Evolutionary conservation across 2,329 filamentous ascomycete species (phyloP).

Genomic region (Coniochaeta sp.): DNA sequence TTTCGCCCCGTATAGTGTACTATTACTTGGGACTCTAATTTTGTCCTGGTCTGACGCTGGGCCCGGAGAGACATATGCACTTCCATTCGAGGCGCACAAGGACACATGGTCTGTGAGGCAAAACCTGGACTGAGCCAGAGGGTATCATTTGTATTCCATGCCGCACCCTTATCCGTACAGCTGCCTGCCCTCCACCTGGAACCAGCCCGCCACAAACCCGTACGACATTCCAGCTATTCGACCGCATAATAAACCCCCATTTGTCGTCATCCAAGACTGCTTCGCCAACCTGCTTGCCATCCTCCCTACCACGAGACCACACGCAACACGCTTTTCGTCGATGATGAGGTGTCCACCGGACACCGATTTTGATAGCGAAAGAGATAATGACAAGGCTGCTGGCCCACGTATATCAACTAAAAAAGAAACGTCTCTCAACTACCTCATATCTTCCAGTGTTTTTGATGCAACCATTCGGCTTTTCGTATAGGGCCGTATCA

Average conservation of each 20-base stretch:
- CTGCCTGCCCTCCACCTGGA: neutral
- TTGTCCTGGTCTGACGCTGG: no score
- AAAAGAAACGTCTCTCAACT: neutral
- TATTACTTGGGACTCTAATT: no score
- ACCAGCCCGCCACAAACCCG: neutral
- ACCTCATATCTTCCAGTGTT: neutral
- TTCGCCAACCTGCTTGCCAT: neutral
- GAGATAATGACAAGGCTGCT: neutral
- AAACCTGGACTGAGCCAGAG: constrained; percentile 3
- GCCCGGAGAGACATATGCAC: neutral
- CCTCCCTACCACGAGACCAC: neutral
- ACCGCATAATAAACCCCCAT: neutral
- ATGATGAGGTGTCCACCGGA: neutral
- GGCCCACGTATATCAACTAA: neutral
- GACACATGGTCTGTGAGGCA: neutral
- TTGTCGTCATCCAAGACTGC: neutral
- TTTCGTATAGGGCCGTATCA: neutral
- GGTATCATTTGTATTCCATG: constrained; percentile 11
- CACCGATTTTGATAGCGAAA: neutral
- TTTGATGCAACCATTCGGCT: neutral
- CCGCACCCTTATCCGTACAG: constrained; percentile 4
- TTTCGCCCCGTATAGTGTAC: no score
- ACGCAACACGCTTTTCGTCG: neutral
- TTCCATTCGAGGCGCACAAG: neutral
- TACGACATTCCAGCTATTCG: neutral